phyloP scores from a whole-genome alignment of 306 rosid genomes.

The Prosopis cineraria region DNA sequence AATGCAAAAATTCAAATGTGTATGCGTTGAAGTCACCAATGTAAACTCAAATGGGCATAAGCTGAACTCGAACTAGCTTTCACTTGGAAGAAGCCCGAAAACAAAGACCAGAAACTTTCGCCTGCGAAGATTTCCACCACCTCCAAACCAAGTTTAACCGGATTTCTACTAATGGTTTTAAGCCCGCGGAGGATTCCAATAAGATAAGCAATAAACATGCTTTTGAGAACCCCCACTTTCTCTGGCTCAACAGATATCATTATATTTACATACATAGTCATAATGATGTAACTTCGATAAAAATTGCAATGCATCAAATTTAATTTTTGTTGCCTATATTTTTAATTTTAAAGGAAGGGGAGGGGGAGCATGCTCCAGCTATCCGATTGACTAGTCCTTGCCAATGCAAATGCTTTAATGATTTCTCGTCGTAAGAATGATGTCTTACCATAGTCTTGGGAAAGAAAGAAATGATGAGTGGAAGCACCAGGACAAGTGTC shows the following conservation, averaged over 20 bases:
- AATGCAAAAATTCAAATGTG: neutral
- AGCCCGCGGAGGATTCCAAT: neutral
- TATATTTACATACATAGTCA: too few species aligned
- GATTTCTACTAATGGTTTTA: neutral
- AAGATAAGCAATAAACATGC: too few species aligned
- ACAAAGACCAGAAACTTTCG: neutral
- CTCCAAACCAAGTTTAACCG: neutral
- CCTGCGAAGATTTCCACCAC: neutral
- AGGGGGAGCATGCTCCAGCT: neutral
- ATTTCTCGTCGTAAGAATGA: conserved; percentile 37
- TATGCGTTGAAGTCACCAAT: neutral
- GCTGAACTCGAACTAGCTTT: neutral
- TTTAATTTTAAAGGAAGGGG: neutral
- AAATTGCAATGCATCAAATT: neutral
- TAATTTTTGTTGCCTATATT: neutral
- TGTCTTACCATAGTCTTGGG: conserved; percentile 36
- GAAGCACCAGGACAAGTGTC: conserved; percentile 46
- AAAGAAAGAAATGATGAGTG: conserved; percentile 35
- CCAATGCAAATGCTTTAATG: conserved; percentile 44
- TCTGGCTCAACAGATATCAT: too few species aligned
- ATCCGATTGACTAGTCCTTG: conserved; percentile 34
- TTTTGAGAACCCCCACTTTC: too few species aligned
- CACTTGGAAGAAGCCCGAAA: neutral
- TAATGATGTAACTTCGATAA: neutral
- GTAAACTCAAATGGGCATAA: neutral